phyloP scores from a whole-genome alignment of 2,329 filamentous ascomycete species.

The Ophiobolus disseminans region DNA sequence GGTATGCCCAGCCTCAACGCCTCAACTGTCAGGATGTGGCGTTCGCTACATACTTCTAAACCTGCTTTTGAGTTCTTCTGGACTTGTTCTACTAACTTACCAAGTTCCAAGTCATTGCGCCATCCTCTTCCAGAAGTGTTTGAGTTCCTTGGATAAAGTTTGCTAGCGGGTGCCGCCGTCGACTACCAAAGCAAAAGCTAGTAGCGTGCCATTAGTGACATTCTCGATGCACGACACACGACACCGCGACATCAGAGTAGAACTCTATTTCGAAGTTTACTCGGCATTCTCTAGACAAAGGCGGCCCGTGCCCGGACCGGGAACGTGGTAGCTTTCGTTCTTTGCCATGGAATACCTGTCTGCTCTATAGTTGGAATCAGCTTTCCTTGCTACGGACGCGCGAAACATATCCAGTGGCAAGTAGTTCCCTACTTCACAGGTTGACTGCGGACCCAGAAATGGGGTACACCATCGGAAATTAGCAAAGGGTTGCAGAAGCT shows the following conservation, averaged over 20 bases:
- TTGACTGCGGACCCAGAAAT: constrained; percentile 11
- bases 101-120: constrained; percentile 11
- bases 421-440: constrained; percentile 11
- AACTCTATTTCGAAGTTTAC: constrained; percentile 16
- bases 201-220: constrained; percentile 13
- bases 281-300: constrained; percentile 15
- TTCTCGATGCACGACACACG: constrained; percentile 29
- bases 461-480: constrained; percentile 15
- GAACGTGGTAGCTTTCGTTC: constrained; percentile 11
- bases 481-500: constrained; percentile 9
- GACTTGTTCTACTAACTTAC: constrained; percentile 11
- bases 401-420: constrained; percentile 6
- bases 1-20: constrained; percentile 4
- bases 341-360: constrained; percentile 7
- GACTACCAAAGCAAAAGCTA: constrained; percentile 22
- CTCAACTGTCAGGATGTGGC: background rate
- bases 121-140: constrained; percentile 13
- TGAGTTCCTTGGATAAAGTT: constrained; percentile 20
- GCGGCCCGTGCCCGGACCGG: constrained; percentile 6
- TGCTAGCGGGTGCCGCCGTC: constrained; percentile 18
- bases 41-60: constrained; percentile 1
- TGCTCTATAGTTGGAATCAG: constrained; percentile 10
- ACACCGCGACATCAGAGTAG: constrained; percentile 16
- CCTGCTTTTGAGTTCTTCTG: constrained; percentile 17
- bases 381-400: constrained; percentile 11